Evolutionary conservation across 495 filamentous ascomycete genomes (phyloP).

Genomic region (Penicillium waksmanii): DNA sequence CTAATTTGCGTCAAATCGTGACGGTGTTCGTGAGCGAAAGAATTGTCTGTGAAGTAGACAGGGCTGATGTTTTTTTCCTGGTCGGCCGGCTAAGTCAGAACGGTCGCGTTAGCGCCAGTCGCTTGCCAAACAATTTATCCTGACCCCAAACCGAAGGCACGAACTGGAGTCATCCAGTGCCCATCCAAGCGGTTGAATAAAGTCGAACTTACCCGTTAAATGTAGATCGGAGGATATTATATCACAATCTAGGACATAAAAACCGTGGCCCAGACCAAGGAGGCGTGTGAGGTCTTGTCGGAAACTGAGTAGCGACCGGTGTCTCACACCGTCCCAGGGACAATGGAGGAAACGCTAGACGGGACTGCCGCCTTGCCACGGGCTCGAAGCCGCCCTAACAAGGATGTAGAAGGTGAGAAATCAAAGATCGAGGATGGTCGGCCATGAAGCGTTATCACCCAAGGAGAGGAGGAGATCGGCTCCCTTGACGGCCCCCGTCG

Average conservation of each 20-base stretch:
- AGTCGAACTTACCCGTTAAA: constrained; percentile 19
- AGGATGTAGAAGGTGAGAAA: constrained; percentile 28
- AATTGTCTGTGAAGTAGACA: constrained; percentile 7
- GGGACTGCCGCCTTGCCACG: constrained; percentile 41
- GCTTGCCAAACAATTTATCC: constrained; percentile 20
- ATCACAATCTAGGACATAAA: constrained; percentile 8
- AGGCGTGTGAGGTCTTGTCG: constrained; percentile 41
- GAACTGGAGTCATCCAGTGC: constrained; percentile 9
- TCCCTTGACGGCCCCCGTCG: constrained; percentile 27
- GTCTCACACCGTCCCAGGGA: constrained; percentile 31
- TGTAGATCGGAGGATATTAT: constrained; percentile 11
- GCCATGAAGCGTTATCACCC: constrained; percentile 32
- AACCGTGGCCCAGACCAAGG: constrained; percentile 35
- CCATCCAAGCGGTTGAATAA: neutral
- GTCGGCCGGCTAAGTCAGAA: constrained; percentile 28
- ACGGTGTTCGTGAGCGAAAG: neutral
- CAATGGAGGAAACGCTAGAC: constrained; percentile 39
- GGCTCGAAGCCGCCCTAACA: constrained; percentile 37
- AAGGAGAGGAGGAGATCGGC: constrained; percentile 30
- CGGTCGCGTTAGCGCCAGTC: constrained; percentile 35
- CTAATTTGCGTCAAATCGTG: neutral
- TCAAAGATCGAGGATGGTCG: constrained; percentile 32
- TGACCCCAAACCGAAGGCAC: constrained; percentile 3
- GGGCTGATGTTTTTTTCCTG: constrained; percentile 19
- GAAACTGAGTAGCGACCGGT: constrained; percentile 39